Evolutionary conservation across 257 asterid species (phyloP), one percentile per base, ranked within the genome.

Genomic region (Plantago ovata): DNA sequence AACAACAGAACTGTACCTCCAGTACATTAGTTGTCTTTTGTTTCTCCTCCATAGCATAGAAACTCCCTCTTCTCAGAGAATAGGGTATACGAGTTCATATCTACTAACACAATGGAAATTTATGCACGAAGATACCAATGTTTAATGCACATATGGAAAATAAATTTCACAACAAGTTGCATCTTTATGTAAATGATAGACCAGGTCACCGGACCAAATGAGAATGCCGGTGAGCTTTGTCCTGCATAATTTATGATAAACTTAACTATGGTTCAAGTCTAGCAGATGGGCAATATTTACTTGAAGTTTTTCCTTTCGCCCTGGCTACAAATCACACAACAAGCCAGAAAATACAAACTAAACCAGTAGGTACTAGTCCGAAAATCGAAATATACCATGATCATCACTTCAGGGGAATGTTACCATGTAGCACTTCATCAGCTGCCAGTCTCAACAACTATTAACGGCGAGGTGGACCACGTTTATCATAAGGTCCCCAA

Each of bases 401-500:
- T 53, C 38, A 53, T 32, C 55, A 19, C 23, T 20, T 11, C 24
- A 11, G 55, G 36, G 36, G 36, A n/a, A 50, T 48, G 23, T 52
- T 16, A 24, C 41, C 7, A 10, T 14, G 14, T 23, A 23, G 56
- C 33, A 21, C 39, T 23, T 21, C 32, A 50, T 14, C 56, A 21
- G 21, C 56, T 16, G 13, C 13, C 18, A 15, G 13, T 23, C 57
- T 52, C 57, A 54, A 54, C 60, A 51, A 49, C n/a, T 58, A 75
- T 73, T 53, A 87, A 56, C 72, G 85, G 14, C 90, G 63, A 4
- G 81, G 79, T 66, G 77, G 86, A 9, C 76, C 84, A 39, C 62
- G 84, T 64, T 73, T 75, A 13, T 84, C 92, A 56, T 83, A 83
- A 22, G 89, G 63, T 23, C 72, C 84, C 94, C 89, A 82, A 44